These are phyloP conservation scores for Rhodosporidiobolus odoratus DNA, from an alignment of 768 basidiomycete species.

Conservation along the genomic window DNA sequence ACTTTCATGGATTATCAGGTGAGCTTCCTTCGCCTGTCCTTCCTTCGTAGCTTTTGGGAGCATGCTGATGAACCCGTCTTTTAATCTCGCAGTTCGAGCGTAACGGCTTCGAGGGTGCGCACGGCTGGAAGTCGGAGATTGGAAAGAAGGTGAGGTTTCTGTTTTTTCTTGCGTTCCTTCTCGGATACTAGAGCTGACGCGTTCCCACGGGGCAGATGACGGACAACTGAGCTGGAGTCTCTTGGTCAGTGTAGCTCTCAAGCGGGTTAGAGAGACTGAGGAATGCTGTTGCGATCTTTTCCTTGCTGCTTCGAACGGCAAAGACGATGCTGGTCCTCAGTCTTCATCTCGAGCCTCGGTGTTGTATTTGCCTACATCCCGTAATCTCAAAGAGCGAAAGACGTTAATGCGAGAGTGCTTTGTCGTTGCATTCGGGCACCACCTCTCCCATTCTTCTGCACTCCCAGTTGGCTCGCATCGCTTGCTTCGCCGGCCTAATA, in stretches of 20 bases:
- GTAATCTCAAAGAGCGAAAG: neutral
- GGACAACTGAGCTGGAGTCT: neutral
- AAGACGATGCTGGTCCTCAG: no score
- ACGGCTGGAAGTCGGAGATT: conserved; percentile 68
- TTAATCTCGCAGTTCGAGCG: conserved; percentile 46
- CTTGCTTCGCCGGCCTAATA: neutral
- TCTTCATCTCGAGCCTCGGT: no score
- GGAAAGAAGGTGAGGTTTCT: conserved; percentile 16
- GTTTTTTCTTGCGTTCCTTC: neutral
- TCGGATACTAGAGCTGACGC: neutral
- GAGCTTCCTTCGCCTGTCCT: neutral
- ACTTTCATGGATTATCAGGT: conserved; percentile 69
- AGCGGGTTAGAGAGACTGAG: no score
- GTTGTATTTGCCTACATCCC: no score
- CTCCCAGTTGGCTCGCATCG: neutral
- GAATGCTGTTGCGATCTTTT: no score
- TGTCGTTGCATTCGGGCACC: neutral
- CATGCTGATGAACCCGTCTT: conserved; percentile 41
- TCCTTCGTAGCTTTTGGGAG: neutral
- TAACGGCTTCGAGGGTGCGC: conserved; percentile 87
- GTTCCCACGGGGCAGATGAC: neutral
- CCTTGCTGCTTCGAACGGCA: no score
- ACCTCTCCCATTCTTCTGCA: neutral
- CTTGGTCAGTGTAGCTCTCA: neutral
- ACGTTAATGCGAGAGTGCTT: no score